Conservation (phyloP, 2,329 filamentous ascomycete genomes). For the Didymella arachidicola region DNA sequence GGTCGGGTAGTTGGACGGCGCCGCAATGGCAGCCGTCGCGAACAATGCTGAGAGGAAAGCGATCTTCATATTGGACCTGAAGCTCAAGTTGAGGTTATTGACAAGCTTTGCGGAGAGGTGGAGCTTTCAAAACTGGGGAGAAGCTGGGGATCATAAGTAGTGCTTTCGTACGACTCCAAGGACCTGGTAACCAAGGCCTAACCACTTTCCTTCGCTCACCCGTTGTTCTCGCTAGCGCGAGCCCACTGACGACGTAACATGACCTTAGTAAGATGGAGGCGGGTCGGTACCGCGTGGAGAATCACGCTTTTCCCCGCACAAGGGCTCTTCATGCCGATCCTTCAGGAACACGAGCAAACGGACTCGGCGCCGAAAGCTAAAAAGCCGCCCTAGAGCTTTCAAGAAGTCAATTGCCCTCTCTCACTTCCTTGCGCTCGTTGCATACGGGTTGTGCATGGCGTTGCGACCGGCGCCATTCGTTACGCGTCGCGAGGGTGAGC, state of each 20-base stretch:
- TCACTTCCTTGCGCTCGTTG: not conserved
- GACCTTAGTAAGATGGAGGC: constrained; percentile 18
- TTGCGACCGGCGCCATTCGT: constrained; percentile 1
- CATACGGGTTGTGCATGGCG: not conserved
- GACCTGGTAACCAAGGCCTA: constrained; percentile 32
- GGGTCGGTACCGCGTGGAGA: constrained; percentile 26
- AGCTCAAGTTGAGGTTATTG: constrained; percentile 24
- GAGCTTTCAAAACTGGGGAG: constrained; percentile 24
- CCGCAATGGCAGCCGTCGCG: constrained; percentile 37
- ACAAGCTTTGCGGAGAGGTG: constrained; percentile 20
- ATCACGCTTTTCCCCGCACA: constrained; percentile 40
- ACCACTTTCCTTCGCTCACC: constrained; percentile 20
- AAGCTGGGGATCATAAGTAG: constrained; percentile 23
- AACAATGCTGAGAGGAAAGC: constrained; percentile 34
- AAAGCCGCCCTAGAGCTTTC: constrained; percentile 4
- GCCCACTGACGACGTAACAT: constrained; percentile 25
- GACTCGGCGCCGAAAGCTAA: constrained; percentile 18
- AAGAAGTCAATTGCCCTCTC: constrained; percentile 3
- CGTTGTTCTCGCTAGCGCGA: constrained; percentile 17
- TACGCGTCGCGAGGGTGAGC: constrained; percentile 8
- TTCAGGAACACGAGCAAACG: constrained; percentile 39
- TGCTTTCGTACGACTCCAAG: constrained; percentile 25
- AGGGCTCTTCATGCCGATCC: constrained; percentile 28
- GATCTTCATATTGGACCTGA: constrained; percentile 35
- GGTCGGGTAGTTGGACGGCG: constrained; percentile 33